These are phyloP conservation scores for Isatis tinctoria DNA, from an alignment of 345 rosid species.

Conservation along the genomic window DNA sequence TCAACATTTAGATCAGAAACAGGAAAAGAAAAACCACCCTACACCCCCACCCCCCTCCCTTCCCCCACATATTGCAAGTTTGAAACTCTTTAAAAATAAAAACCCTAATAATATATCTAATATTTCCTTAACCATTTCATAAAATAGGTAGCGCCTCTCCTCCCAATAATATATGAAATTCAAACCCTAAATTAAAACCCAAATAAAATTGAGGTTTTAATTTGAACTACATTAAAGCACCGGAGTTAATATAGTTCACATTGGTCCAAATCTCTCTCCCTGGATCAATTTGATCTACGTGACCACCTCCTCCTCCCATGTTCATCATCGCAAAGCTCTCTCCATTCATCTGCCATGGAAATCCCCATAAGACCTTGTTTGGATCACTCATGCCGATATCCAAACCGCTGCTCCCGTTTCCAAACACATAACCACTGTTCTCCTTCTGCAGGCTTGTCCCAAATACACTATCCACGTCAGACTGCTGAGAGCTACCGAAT, in stretches of 20 bases:
- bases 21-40: not conserved
- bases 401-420: slow-evolving; percentile 34
- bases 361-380: slow-evolving; percentile 51
- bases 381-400: slow-evolving; percentile 35
- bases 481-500: slow-evolving; percentile 25
- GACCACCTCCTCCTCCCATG: slow-evolving; percentile 31
- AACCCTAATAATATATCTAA: slow-evolving; percentile 18
- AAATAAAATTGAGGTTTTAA: slow-evolving; percentile 18
- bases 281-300: slow-evolving; percentile 40
- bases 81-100: slow-evolving; percentile 15
- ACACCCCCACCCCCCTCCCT: not conserved
- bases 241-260: slow-evolving; percentile 40
- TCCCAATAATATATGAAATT: not conserved
- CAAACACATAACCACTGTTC: slow-evolving; percentile 21
- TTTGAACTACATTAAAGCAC: slow-evolving; percentile 34
- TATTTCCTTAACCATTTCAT: slow-evolving; percentile 7
- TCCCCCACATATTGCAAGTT: slow-evolving; percentile 17
- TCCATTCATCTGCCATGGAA: slow-evolving; percentile 73
- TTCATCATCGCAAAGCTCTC: slow-evolving; percentile 33
- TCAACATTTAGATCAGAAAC: slow-evolving; percentile 8
- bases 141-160: not conserved
- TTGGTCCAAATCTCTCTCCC: slow-evolving; percentile 53
- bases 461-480: slow-evolving; percentile 25
- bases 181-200: slow-evolving; percentile 30
- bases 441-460: slow-evolving; percentile 18